Conservation (phyloP, 768 basidiomycete species). For the Russula olivacea region DNA sequence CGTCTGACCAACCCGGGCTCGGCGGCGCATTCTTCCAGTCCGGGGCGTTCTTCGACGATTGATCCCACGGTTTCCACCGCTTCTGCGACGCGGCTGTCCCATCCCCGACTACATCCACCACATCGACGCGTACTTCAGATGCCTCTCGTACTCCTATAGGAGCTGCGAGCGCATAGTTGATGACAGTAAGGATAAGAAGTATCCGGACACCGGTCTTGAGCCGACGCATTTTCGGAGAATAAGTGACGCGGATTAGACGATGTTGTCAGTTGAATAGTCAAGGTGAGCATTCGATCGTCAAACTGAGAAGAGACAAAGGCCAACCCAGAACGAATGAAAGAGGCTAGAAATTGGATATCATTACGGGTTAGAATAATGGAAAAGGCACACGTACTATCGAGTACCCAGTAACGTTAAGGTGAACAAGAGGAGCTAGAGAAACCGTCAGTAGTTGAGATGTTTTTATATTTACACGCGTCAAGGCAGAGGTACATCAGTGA, state of each 20-base stretch:
- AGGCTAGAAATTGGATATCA: background rate
- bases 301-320: background rate
- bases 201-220: background rate
- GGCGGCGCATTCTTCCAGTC: too few relatives aligned
- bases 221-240: slow-evolving; percentile 1
- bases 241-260: background rate
- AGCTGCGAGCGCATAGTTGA: background rate
- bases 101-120: background rate
- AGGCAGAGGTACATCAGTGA: background rate
- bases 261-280: background rate
- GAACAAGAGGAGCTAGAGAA: background rate
- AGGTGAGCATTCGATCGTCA: background rate
- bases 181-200: background rate
- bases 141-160: background rate
- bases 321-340: background rate
- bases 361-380: background rate
- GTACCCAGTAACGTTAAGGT: slow-evolving; percentile 2
- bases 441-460: too few relatives aligned
- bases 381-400: slow-evolving; percentile 4
- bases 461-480: slow-evolving; percentile 4
- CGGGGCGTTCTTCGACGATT: too few relatives aligned
- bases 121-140: background rate
- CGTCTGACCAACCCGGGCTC: too few relatives aligned
- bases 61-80: background rate
- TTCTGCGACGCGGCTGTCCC: background rate